Conservation (phyloP, 345 rosid species). For the Triadica sebifera region DNA sequence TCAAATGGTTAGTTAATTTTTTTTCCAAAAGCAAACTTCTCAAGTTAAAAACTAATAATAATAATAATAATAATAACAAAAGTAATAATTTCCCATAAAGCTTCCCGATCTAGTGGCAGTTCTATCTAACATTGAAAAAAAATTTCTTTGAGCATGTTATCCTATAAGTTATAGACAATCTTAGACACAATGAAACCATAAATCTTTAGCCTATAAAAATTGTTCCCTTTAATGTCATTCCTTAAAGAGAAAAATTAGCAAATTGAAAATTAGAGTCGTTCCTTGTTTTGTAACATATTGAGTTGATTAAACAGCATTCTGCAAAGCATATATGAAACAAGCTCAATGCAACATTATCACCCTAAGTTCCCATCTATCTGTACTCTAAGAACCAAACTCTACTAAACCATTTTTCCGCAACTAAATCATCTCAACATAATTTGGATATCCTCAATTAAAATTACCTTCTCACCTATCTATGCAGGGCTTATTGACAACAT, state of each 20-base stretch:
- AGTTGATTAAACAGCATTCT: not conserved
- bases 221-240: not conserved
- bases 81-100: too few relatives aligned
- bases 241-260: not conserved
- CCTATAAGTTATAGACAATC: not conserved
- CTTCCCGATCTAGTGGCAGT: too few relatives aligned
- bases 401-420: not conserved
- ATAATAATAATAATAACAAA: too few relatives aligned
- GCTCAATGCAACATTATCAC: not conserved
- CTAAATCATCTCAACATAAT: not conserved
- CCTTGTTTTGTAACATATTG: not conserved
- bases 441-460: not conserved
- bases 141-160: not conserved
- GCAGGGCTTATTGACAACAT: not conserved
- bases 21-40: too few relatives aligned
- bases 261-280: too few relatives aligned
- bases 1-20: too few relatives aligned
- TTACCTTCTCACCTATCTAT: not conserved
- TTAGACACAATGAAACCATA: not conserved
- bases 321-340: not conserved
- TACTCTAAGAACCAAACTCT: not conserved
- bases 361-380: not conserved
- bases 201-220: not conserved
- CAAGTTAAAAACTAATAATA: too few relatives aligned
- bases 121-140: too few relatives aligned